Conservation (phyloP, 75 land plant species). For the Isoetes taiwanensis region DNA sequence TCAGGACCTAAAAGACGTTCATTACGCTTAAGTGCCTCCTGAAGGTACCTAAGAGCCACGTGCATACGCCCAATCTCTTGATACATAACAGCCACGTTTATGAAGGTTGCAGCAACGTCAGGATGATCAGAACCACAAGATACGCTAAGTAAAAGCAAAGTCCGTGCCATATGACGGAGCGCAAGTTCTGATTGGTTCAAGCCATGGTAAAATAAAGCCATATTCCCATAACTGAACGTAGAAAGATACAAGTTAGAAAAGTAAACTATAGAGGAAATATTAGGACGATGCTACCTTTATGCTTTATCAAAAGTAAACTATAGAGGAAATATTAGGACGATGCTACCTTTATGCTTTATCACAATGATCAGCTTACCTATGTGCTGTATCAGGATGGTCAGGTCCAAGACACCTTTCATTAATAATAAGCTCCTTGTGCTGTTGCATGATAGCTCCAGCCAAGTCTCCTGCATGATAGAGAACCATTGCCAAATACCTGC, state of each 20-base stretch:
- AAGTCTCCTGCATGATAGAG: conserved; percentile 97
- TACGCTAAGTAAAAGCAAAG: conserved; percentile 60
- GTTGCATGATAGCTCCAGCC: conserved; percentile 97
- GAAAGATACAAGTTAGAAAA: neutral
- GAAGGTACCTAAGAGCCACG: conserved; percentile 82
- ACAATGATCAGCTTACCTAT: too few relatives aligned
- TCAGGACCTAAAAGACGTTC: conserved; percentile 84
- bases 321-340: too few relatives aligned
- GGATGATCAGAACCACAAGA: conserved; percentile 98
- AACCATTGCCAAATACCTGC: conserved; percentile 97
- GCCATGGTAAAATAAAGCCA: conserved; percentile 98
- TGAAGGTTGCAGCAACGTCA: conserved; percentile 93
- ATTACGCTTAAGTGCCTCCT: conserved; percentile 91
- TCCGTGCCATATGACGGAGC: conserved; percentile 84
- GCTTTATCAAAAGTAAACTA: too few relatives aligned
- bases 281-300: neutral
- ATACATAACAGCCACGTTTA: conserved; percentile 98
- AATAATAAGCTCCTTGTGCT: conserved; percentile 94
- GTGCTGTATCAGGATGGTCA: conserved; percentile 99
- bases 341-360: too few relatives aligned
- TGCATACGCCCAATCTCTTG: conserved; percentile 93
- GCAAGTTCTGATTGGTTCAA: conserved; percentile 95
- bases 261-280: neutral
- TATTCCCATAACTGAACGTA: conserved; percentile 82
- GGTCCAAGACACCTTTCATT: conserved; percentile 94